Conservation (phyloP, 306 rosid genomes). For the Casuarina equisetifolia region DNA sequence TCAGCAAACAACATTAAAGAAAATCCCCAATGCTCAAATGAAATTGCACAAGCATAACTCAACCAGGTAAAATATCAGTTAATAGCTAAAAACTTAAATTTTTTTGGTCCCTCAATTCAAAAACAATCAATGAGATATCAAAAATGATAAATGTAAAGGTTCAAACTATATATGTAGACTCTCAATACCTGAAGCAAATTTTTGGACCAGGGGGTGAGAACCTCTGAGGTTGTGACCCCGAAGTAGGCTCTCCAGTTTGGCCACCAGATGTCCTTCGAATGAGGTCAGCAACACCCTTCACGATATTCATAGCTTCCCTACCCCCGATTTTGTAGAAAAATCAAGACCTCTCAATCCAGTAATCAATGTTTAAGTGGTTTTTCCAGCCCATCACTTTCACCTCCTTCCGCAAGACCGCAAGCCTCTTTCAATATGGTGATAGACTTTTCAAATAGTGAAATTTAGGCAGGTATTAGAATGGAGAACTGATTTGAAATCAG, state of each 20-base stretch:
- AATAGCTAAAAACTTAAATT: not conserved
- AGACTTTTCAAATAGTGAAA: not conserved
- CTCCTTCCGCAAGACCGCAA: slow-evolving; percentile 4
- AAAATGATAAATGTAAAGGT: not conserved
- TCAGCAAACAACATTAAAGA: too few relatives aligned
- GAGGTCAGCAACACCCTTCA: slow-evolving; percentile 96
- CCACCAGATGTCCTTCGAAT: slow-evolving; percentile 86
- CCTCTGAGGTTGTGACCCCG: slow-evolving; percentile 61
- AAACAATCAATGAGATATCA: not conserved
- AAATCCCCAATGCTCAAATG: not conserved
- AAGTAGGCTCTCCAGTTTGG: slow-evolving; percentile 52
- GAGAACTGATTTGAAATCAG: not conserved
- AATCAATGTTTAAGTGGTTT: slow-evolving; percentile 18
- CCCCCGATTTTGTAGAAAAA: slow-evolving; percentile 22
- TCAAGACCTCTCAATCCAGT: slow-evolving; percentile 40
- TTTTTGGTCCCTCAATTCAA: not conserved
- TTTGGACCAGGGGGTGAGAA: slow-evolving; percentile 68
- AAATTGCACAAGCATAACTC: slow-evolving; percentile 13
- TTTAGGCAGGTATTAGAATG: not conserved
- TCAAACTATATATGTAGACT: not conserved
- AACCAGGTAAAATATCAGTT: not conserved
- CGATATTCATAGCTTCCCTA: slow-evolving; percentile 82
- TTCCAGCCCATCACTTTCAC: slow-evolving; percentile 46
- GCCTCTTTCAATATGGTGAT: not conserved
- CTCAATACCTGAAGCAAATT: slow-evolving; percentile 76